Evolutionary conservation across 176 grass and related monocot species (phyloP), one percentile per base, ranked within the genome.

Genomic region (Carex littledalei): DNA sequence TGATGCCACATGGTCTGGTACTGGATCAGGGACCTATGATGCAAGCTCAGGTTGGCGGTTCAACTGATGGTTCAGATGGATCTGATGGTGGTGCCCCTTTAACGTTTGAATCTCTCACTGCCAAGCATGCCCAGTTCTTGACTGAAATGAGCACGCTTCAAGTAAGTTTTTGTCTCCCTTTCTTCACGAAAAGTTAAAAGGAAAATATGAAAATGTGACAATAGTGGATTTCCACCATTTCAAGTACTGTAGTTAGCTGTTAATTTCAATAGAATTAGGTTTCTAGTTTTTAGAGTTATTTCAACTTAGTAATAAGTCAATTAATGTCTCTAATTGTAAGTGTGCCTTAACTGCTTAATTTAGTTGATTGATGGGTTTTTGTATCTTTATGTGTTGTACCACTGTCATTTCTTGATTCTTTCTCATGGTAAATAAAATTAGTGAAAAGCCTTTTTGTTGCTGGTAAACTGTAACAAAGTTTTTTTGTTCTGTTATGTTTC

Each of bases 121-220:
- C 84, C 41, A 87, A 85, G 79, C 96, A 95, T 92, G 90, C 96
- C 54, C 91, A 92, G 83, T 95, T 95, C 62, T 92, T 99, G 84
- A 94, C 89, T 65, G 96, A 99, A 85, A 91, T 92, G 63, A 88
- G 87, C 86, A 99, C 92, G 81, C 96, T 95, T 87, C 85, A 88
- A 90, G 96, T 99, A 89, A 91, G 71, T 84, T 82, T 32, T 16
- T 0, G 2, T 54, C 22, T 41, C 57, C 3, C 35, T 59, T 78
- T 61, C 13, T 35, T 37, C 18, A 45, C 8, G 18, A 81, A 81
- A 49, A 31, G 15, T 56, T 56, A 16, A 32, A 32, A 45, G 39
- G 39, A 7, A 63, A 41, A 61, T 39, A 18, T 61, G 29, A 60
- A 80, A 80, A 37, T n/a, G 18, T 37, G 41, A 6, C 22, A 81